Evolutionary conservation across 805 yeast genomes (phyloP), one percentile per base, ranked within the genome.

Genomic region (Ogataea corticis): DNA sequence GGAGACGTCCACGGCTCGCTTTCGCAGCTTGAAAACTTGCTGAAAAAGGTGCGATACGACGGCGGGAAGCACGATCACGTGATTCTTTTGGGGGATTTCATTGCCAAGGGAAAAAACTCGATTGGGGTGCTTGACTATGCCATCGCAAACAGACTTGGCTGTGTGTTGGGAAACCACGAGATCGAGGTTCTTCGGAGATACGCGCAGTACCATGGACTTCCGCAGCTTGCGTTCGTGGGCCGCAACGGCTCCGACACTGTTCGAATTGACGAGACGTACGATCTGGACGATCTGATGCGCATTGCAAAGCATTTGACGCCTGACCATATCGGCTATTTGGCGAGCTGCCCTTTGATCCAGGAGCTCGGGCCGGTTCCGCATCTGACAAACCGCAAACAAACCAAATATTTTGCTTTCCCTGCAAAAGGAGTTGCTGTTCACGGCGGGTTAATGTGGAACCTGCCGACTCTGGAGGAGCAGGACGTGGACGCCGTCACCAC

Each of bases 161-260:
- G 96, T 60, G 80, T 91, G 2, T 68, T 94, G 47, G 97, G 98
- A 0, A 91, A 91, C 68, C 97, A 92, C 64, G 98, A 91, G 65
- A 73, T 83, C 49, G 82, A 81, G 49, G 76, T 85, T 10, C 59
- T 91, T 52, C 74, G 80, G 44, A 68, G 82, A 57, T 88, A 88
- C 58, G 79, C 83, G 18, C 78, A 67, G 48, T 75, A 69, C 56
- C 90, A 81, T 63, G 76, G 77, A 19, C 65, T 80, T 11, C 63
- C 64, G 7, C 29, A 38, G 28, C 47, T 65, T 14, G 33, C 46
- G 4, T 54, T 53, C 30, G 51, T 49, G 17, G 55, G 55, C 21
- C 49, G 52, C 23, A 48, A 49, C 21, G 45, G 44, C 2, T 50
- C 51, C 5, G 49, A 45, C 5, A 41, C 33, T 13, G 17, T 46